Conservation (phyloP, 306 rosid species). For the Quercus mongolica region DNA sequence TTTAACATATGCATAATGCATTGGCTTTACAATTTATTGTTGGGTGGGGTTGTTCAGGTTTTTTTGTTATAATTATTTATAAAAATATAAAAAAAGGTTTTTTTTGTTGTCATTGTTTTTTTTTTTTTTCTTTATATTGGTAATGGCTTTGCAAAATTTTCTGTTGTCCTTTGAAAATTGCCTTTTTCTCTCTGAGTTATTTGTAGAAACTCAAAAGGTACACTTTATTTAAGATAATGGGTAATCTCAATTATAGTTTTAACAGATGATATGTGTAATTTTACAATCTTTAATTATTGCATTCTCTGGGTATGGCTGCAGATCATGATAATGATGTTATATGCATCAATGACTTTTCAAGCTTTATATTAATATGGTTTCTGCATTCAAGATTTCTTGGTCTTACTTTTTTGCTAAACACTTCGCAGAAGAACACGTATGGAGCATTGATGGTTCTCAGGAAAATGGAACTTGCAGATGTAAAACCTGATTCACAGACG, state of each 20-base stretch:
- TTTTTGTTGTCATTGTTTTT: neutral
- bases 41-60: neutral
- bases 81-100: too few species aligned
- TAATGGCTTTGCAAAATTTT: neutral
- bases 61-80: neutral
- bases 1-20: neutral
- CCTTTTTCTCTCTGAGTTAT: neutral
- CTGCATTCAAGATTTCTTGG: slow-evolving; percentile 8
- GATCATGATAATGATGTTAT: neutral
- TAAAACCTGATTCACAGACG: slow-evolving; percentile 71
- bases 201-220: neutral
- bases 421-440: slow-evolving; percentile 58
- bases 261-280: neutral
- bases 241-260: neutral
- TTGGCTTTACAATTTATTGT: neutral
- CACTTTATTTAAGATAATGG: neutral
- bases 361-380: slow-evolving; percentile 1
- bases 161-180: neutral
- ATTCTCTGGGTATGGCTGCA: neutral
- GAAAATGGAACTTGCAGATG: slow-evolving; percentile 53
- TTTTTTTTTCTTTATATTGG: neutral
- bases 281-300: neutral
- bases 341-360: neutral
- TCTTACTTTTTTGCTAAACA: slow-evolving; percentile 10
- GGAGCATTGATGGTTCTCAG: slow-evolving; percentile 53